phyloP scores from a whole-genome alignment of 805 yeast genomes.

The Hanseniaspora clermontiae region DNA sequence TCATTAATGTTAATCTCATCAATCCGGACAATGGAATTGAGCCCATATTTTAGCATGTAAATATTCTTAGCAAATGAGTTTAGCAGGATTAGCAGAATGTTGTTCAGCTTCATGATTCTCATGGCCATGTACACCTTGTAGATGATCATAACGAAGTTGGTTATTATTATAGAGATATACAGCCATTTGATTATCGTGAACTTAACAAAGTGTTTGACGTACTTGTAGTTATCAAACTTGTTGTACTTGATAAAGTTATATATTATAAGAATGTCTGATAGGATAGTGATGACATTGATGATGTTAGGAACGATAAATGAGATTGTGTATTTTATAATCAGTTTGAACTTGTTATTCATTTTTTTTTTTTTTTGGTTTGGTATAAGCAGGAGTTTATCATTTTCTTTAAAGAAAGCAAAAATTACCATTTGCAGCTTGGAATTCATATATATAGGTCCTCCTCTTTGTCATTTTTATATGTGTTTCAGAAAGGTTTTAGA shows the following conservation, averaged over 20 bases:
- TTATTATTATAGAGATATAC: neutral
- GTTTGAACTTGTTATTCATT: neutral
- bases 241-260: neutral
- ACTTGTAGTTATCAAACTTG: conserved; percentile 1
- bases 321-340: neutral
- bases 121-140: neutral
- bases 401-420: no score
- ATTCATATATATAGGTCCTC: no score
- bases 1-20: neutral
- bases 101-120: neutral
- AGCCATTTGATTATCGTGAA: conserved; percentile 4
- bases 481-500: neutral
- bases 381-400: no score
- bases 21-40: neutral
- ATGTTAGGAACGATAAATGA: neutral
- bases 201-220: neutral
- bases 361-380: neutral
- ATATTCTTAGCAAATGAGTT: conserved; percentile 9
- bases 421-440: no score
- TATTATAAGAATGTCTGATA: neutral
- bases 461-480: no score
- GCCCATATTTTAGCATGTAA: neutral
- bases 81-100: neutral
- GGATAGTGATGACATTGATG: neutral
- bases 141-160: neutral